Base-by-base conservation (phyloP, 78 protist genomes). In the Polysphondylium violaceum region DNA sequence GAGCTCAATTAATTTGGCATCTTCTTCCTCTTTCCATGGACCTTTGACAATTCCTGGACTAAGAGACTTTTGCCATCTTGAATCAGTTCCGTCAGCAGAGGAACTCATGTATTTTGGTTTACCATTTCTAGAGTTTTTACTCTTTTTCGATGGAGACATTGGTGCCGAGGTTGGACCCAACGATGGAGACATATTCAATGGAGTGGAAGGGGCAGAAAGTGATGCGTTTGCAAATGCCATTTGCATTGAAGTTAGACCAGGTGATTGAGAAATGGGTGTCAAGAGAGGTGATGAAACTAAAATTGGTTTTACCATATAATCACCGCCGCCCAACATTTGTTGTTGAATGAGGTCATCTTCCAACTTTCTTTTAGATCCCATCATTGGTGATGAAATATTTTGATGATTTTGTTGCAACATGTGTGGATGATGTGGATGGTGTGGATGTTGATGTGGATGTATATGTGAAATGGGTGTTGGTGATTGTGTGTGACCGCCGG, bases 1-100 rank as follows among this genome's bases (percentile, higher is more conserved):
- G 17, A 90, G 40, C 14, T 67, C 81, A 1, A 76, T 56, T 33
- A 90, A 55, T 44, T 79, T 76, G 19, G 86, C 88, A 76, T 90
- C 94, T 38, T 90, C 94, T 36, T 90, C 91, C 27, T 83, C 91
- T 21, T 83, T 83, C 91, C 91, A 83, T 14, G 91, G 91, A 0
- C 91, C 91, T 9, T 83, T 83, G 29, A 83, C 75, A 29, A 83
- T 83, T 21, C 76, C 76, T 1, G 89, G 77, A 41, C 33, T 38
- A 23, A 53, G 25, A 6, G 41, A 25, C 19, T 25, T 29, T n/a
- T n/a, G n/a, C 73, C 73, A 65, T 65, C 73, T 65, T 14, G 23
- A 14, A 47, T 47, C 11, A 14, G 7, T 7, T 7, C 53, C 53
- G 5, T 72, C 44, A 38, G 72, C 17, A 11, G 68, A 29, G n/a